phyloP scores from a whole-genome alignment of 148 eudicot species.

The Heliosperma pusillum region DNA sequence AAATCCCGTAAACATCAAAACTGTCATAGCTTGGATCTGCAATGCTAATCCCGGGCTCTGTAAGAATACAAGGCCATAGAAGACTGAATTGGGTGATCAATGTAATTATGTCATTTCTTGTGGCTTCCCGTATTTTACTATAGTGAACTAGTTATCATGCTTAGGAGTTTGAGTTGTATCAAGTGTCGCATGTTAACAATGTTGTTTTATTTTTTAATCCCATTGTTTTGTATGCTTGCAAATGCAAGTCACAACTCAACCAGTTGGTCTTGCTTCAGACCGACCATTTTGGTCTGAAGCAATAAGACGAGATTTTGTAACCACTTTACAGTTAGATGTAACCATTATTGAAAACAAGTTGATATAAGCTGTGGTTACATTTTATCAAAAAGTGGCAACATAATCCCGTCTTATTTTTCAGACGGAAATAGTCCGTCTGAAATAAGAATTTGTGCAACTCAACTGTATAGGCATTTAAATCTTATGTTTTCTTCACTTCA shows the following conservation, averaged over 20 bases:
- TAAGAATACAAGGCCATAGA: constrained; percentile 15
- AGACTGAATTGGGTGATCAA: neutral
- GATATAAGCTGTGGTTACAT: no score
- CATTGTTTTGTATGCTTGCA: neutral
- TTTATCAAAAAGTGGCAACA: no score
- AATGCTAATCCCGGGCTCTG: constrained; percentile 13
- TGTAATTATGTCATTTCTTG: constrained; percentile 27
- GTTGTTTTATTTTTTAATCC: neutral
- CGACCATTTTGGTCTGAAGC: no score
- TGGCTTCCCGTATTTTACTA: constrained; percentile 3
- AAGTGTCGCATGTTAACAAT: neutral
- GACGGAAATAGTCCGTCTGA: no score
- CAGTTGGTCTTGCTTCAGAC: no score
- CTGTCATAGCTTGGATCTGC: constrained; percentile 13
- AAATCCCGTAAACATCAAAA: neutral
- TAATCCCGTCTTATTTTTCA: no score
- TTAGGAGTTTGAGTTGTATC: constrained; percentile 11
- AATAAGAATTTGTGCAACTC: no score
- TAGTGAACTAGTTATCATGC: constrained; percentile 6
- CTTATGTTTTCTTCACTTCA: no score
- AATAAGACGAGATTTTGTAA: no score
- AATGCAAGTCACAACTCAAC: neutral
- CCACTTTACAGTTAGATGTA: no score
- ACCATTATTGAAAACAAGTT: no score
- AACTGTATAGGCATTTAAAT: no score